phyloP scores from a whole-genome alignment of 1,139 yeast genomes.

The Yamadazyma pseudoaaseri region DNA sequence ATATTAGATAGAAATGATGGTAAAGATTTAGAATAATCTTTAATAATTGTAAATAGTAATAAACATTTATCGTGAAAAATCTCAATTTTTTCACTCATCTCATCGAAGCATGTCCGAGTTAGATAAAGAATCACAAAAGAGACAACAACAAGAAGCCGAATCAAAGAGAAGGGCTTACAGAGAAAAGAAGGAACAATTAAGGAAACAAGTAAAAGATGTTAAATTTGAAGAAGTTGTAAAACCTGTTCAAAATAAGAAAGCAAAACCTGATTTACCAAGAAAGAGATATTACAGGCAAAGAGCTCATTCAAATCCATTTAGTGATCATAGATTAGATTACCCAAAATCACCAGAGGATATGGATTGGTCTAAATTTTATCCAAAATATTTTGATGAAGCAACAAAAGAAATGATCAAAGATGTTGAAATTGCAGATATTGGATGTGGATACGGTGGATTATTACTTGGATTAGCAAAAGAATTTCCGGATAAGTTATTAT shows the following conservation, averaged over 20 bases:
- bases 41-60: constrained; percentile 2
- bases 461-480: constrained; percentile 75
- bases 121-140: constrained; percentile 26
- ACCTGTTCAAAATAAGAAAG: constrained; percentile 2
- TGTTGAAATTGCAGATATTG: constrained; percentile 93
- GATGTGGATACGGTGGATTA: constrained; percentile 98
- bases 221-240: constrained; percentile 19
- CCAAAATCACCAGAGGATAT: constrained; percentile 77
- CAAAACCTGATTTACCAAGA: constrained; percentile 56
- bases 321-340: constrained; percentile 89
- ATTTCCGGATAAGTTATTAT: constrained; percentile 68
- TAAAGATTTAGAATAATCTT: background rate
- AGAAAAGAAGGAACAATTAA: constrained; percentile 33
- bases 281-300: constrained; percentile 93
- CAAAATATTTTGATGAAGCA: constrained; percentile 48
- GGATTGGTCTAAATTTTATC: constrained; percentile 85
- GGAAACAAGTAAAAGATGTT: constrained; percentile 35
- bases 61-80: background rate
- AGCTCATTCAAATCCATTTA: constrained; percentile 97
- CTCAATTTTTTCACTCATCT: constrained; percentile 3
- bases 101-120: constrained; percentile 6
- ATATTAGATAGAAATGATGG: constrained; percentile 36
- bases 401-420: constrained; percentile 43
- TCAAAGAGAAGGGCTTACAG: constrained; percentile 41
- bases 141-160: constrained; percentile 32